Base-by-base conservation (phyloP, 1,284 basidiomycete species). In the Wallemia mellicola region DNA sequence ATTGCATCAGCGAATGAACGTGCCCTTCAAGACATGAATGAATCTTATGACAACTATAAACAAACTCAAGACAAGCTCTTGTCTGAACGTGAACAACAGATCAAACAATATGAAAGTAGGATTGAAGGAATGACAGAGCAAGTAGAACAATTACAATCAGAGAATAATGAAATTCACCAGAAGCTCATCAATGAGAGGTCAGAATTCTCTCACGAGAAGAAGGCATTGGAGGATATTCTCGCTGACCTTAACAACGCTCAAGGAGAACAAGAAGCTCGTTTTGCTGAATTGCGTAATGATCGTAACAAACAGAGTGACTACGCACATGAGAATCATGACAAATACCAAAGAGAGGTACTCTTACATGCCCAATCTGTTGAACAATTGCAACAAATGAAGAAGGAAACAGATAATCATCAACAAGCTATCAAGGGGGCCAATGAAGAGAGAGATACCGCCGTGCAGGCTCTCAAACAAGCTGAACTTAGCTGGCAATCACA, bases 281-380 rank as follows among this genome's bases (percentile, higher is more conserved):
- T 80, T 27, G 70, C 71, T 1, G 71, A 76, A 1, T 77, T 79
- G 48, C 81, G 83, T 64, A 75, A 72, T 32, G 81, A 83, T 55
- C 69, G 82, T 27, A 77, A 74, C 25, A 71, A 74, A 57, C 77
- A 82, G 65, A 79, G 82, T 61, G 77, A 79, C 61, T 76, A 82
- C 28, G 79, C 80, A n/a, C 79, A 80, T 71, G 81, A 81, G 63
- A 27, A 68, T 63, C 83, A 89, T 67, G 79, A 82, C 60, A 79
- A 81, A 60, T 88, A 87, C 64, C 76, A 80, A 22, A 75, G 79
- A 48, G 84, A 86, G 66, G 76, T 88, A n/a, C 70, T 88, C 26
- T 74, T 82, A 1, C 86, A 89, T 68, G 86, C 85, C 0, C 81
- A 86, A 58, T 76, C 82, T 1, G 80, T 88, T 72, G 85, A 85